Base-by-base conservation (phyloP, 441 rosid genomes). In the Corymbia calophylla region DNA sequence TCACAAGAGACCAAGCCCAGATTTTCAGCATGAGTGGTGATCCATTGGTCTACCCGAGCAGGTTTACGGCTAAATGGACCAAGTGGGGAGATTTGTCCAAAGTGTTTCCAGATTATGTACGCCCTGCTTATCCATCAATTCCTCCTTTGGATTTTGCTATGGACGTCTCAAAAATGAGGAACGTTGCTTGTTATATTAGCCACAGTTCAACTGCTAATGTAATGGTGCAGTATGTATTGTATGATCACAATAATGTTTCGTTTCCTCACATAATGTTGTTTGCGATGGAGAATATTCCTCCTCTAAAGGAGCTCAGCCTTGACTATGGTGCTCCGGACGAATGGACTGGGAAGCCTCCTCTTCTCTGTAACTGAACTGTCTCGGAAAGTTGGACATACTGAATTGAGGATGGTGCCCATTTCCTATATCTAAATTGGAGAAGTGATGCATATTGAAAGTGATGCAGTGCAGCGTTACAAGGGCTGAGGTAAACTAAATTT, bases 261-360 rank as follows among this genome's bases (percentile, higher is more conserved):
- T 96, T 94, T 88, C 99, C 99, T 48, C 98, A 93, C 80, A 89
- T 96, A 68, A 97, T 96, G 99, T 94, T 98, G 86, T 98, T 96
- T 93, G 98, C 99, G 25, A 19, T 95, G 95, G 99, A 97, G 93
- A 95, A 93, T 89, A 97, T 97, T 91, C 95, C 99, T 77, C 99
- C 99, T 53, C 54, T 95, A 88, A 90, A 95, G 87, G 97, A 96
- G 94, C 96, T 98, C 51, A 96, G 97, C 92, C 92, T 97, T 89
- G 99, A 97, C 89, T 98, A 98, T 92, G 99, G 98, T 44, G 94
- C 93, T 48, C 93, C 96, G 86, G 95, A 95, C 93, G 98, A 97
- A 82, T 90, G 92, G 91, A 91, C 92, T 2, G 96, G 93, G 91
- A 95, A 95, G 93, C 97, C 97, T 88, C 84, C 84, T 44, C 88